Base-by-base conservation (phyloP, 129 eudicot genomes). In the Deinandra increscens region DNA sequence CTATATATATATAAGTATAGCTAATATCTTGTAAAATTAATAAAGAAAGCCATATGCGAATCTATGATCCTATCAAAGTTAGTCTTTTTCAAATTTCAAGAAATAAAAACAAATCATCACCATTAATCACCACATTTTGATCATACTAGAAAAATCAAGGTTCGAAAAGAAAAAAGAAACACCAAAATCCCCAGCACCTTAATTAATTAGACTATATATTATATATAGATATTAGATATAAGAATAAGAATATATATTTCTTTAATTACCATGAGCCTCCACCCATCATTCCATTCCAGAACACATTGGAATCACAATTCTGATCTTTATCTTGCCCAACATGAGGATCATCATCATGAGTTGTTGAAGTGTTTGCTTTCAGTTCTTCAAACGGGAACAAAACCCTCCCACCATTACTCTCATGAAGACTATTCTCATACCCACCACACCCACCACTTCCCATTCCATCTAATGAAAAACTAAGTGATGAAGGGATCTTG, bases 211-310 rank as follows among this genome's bases (percentile, higher is more conserved):
- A 26, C 31, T 26, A 26, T n/a, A n/a, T 39, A 50, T 9, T 12
- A 48, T 64, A n/a, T 15, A 12, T 26, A 61, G 5, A 74, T 10
- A 23, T 15, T 26, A 61, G 5, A 74, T 10, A 23, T 66, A 58
- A 5, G 37, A 33, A 66, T 19, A 26, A 44, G 42, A 75, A 51
- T 51, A 51, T 26, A 51, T 51, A 17, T 51, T 1, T 51, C 3
- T 9, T 43, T 73, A 8, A 17, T 84, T 82, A 88, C 95, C 95
- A 88, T 74, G 95, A 80, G 67, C 91, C 88, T 66, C 87, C 96
- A 41, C 91, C 88, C 75, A 85, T 59, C 85, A 88, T 73, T 60
- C 87, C 89, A 79, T 76, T 83, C 96, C 96, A 83, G 64, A 81
- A 88, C 31, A 87, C 89, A 69, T 56, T 81, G 22, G 96, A 79